Percentiles rank a stretch among this genome's conserved stretches.
Conservation (phyloP, 2,329 filamentous ascomycete genomes). For the Colletotrichum higginsianum region DNA sequence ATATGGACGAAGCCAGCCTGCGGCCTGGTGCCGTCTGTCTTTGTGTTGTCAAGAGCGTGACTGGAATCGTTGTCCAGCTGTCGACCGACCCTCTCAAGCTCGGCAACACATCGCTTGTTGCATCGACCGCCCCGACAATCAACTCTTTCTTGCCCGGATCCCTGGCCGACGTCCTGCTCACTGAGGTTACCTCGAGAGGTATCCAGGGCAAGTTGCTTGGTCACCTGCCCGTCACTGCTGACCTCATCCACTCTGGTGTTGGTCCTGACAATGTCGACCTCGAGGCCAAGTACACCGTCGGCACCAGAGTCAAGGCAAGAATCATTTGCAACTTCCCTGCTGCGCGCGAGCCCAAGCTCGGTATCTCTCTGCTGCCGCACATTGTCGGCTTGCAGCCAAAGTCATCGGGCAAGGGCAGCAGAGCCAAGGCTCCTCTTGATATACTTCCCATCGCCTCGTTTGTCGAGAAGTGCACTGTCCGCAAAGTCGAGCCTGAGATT, state of each 20-base stretch:
- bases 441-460: conserved; percentile 80
- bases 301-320: conserved; percentile 86
- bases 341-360: conserved; percentile 85
- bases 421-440: conserved; percentile 66
- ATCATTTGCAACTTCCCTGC: conserved; percentile 90
- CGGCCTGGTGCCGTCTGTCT: conserved; percentile 89
- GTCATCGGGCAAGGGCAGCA: conserved; percentile 57
- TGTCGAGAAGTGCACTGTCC: conserved; percentile 83
- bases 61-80: conserved; percentile 89
- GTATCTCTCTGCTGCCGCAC: conserved; percentile 91
- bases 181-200: conserved; percentile 81
- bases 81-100: conserved; percentile 81
- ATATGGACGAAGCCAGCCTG: conserved; percentile 75
- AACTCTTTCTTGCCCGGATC: conserved; percentile 93
- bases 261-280: conserved; percentile 79
- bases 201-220: conserved; percentile 93
- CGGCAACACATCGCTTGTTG: conserved; percentile 75
- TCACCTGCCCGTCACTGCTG: conserved; percentile 89
- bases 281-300: conserved; percentile 84
- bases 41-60: conserved; percentile 83
- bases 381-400: conserved; percentile 75
- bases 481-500: conserved; percentile 83
- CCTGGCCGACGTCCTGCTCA: conserved; percentile 87
- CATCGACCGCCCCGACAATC: conserved; percentile 86
- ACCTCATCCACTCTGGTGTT: conserved; percentile 88